A percentile compares a stretch with the other conserved stretches of the same genome.
Evolutionary conservation across 768 basidiomycete species (phyloP).

Genomic region (Tulasnella sp.): DNA sequence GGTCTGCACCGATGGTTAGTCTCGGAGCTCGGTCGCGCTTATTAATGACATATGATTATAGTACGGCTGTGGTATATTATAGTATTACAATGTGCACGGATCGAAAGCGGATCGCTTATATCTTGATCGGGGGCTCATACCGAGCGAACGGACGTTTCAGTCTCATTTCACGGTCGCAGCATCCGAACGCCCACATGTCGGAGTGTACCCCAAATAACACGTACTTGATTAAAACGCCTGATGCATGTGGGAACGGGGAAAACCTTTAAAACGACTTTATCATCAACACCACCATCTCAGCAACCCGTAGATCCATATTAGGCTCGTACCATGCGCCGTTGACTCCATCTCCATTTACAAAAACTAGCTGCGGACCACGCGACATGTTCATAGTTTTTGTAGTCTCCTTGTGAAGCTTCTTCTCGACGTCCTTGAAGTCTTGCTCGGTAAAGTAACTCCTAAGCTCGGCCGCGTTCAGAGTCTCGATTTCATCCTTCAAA

Average conservation of each 20-base stretch:
- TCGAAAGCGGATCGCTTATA: too few species aligned
- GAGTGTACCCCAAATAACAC: not conserved
- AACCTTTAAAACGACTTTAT: not conserved
- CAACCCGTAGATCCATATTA: too few species aligned
- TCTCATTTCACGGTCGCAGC: not conserved
- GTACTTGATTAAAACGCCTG: not conserved
- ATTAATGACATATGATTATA: too few species aligned
- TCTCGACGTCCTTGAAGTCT: not conserved
- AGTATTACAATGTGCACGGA: too few species aligned
- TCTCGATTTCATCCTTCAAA: not conserved
- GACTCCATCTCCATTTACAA: not conserved
- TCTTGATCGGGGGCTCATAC: too few species aligned
- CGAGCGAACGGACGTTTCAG: not conserved
- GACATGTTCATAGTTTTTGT: not conserved
- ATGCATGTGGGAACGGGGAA: not conserved
- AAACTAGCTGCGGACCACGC: not conserved
- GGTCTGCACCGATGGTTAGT: too few species aligned
- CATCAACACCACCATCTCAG: not conserved
- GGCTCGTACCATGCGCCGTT: not conserved
- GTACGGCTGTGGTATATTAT: too few species aligned
- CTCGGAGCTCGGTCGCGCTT: too few species aligned
- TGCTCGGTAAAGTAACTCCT: not conserved
- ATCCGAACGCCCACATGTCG: slow-evolving; percentile 3
- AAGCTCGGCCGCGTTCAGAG: not conserved
- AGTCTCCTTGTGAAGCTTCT: not conserved